Base-by-base conservation (phyloP, 2,329 filamentous ascomycete species). In the Neonectria coccinea region DNA sequence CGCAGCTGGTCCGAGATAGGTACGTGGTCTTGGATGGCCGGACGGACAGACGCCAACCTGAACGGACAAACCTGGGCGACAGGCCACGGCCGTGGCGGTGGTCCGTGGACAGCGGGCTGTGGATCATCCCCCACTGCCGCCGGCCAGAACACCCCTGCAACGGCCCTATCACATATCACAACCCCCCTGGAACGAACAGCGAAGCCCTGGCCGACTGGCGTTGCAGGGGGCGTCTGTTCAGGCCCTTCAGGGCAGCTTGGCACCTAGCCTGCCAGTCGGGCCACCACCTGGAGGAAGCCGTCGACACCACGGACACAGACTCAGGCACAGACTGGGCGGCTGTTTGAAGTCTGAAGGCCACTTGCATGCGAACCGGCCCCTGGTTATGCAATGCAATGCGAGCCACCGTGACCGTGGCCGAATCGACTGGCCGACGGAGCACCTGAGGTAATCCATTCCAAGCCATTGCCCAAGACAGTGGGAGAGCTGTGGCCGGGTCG, bases 361-460 rank as follows among this genome's bases (percentile, higher is more conserved):
- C 27, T 18, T 29, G 29, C 48, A 64, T 68, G 66, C 56, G 59
- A 67, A 70, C 61, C 64, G 59, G 59, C 62, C 67, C 66, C 55
- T 63, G 42, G 27, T 25, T 69, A 73, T 73, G 69, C 70, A 70
- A 73, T 72, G 69, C 66, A 69, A 72, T 73, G 65, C 70, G 61
- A 73, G 65, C 59, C 63, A 70, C 68, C 61, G 59, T 27, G 50
- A 45, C 56, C 36, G 11, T 18, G 47, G 33, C 50, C n/a, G 47
- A 59, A 47, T 29, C 27, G 25, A 51, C 56, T 52, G 48, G 27
- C 56, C 55, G 44, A 57, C 33, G 12, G 45, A 29, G 14, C 25
- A 25, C 45, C 14, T 10, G 10, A 25, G 18, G 7, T 36, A n/a
- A 18, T 51, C 10, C 27, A 51, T 51, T 51, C 31, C 48, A 51